Conservation (phyloP, 805 yeast species). For the Candida argentea region DNA sequence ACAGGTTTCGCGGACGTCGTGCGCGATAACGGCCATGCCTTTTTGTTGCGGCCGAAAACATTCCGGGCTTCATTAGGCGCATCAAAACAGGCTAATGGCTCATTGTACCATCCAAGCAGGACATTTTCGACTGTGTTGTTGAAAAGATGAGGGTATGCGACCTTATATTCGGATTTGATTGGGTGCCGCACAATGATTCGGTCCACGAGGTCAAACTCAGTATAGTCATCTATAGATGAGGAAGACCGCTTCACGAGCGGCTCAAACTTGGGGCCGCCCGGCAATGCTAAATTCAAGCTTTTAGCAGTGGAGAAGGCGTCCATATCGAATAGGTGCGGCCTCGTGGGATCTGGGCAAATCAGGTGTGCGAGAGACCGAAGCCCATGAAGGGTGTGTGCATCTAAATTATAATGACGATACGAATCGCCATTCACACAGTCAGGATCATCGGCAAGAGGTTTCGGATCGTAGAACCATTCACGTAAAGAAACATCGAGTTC, state of each 20-base stretch:
- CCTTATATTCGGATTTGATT: slow-evolving; percentile 70
- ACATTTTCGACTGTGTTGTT: slow-evolving; percentile 69
- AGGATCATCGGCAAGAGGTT: slow-evolving; percentile 54
- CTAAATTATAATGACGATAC: slow-evolving; percentile 62
- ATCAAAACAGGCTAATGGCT: slow-evolving; percentile 45
- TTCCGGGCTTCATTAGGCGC: slow-evolving; percentile 14
- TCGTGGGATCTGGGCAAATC: slow-evolving; percentile 53
- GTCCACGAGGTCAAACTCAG: slow-evolving; percentile 85
- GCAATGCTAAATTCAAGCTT: slow-evolving; percentile 75
- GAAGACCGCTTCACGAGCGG: slow-evolving; percentile 61
- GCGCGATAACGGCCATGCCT: slow-evolving; percentile 40
- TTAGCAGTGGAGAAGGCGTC: slow-evolving; percentile 84
- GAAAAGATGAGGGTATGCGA: slow-evolving; percentile 80
- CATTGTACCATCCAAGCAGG: slow-evolving; percentile 49
- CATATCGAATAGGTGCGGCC: slow-evolving; percentile 65
- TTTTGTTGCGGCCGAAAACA: slow-evolving; percentile 46
- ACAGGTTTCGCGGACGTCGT: slow-evolving; percentile 7
- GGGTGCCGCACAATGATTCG: slow-evolving; percentile 74
- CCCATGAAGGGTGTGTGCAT: slow-evolving; percentile 50
- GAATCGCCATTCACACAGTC: slow-evolving; percentile 64
- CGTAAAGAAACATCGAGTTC: slow-evolving; percentile 48
- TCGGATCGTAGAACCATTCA: slow-evolving; percentile 77
- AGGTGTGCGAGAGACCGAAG: slow-evolving; percentile 66
- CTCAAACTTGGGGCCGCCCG: slow-evolving; percentile 96
- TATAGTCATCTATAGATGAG: slow-evolving; percentile 60